Evolutionary conservation across 495 filamentous ascomycete genomes (phyloP).

Genomic region (Neurospora sp.): DNA sequence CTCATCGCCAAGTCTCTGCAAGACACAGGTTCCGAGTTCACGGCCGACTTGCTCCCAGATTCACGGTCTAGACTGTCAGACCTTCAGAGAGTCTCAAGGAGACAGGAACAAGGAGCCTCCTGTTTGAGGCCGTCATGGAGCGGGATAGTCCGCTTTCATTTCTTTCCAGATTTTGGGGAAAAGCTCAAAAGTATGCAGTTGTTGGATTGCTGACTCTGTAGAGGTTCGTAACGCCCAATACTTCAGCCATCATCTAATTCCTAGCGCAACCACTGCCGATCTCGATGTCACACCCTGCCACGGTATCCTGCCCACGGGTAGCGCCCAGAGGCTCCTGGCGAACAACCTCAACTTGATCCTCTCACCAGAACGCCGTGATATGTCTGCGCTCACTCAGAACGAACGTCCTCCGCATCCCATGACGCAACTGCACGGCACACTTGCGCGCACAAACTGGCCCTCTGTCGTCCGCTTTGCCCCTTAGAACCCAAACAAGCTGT

Average conservation of each 20-base stretch:
- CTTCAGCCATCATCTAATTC: background rate
- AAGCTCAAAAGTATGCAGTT: background rate
- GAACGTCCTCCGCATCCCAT: background rate
- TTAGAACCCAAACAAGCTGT: too few relatives aligned
- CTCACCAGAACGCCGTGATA: background rate
- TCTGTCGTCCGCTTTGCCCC: background rate
- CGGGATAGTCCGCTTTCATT: background rate
- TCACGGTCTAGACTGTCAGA: background rate
- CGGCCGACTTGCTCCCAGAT: background rate
- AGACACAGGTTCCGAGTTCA: background rate
- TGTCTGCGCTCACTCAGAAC: background rate
- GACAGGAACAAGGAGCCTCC: background rate
- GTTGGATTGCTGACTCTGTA: background rate
- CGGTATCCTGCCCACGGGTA: background rate
- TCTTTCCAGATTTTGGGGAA: background rate
- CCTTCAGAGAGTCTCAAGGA: background rate
- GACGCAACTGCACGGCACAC: background rate
- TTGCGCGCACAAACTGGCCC: background rate
- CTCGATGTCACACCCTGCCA: background rate
- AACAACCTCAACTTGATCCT: background rate
- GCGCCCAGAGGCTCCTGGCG: background rate
- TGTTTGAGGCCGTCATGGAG: background rate
- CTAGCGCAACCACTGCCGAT: background rate
- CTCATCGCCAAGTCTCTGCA: background rate
- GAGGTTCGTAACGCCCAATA: background rate